Evolutionary conservation across 2,329 filamentous ascomycete genomes (phyloP), one percentile per base, ranked within the genome.

Genomic region (Sordariomycetes sp.): DNA sequence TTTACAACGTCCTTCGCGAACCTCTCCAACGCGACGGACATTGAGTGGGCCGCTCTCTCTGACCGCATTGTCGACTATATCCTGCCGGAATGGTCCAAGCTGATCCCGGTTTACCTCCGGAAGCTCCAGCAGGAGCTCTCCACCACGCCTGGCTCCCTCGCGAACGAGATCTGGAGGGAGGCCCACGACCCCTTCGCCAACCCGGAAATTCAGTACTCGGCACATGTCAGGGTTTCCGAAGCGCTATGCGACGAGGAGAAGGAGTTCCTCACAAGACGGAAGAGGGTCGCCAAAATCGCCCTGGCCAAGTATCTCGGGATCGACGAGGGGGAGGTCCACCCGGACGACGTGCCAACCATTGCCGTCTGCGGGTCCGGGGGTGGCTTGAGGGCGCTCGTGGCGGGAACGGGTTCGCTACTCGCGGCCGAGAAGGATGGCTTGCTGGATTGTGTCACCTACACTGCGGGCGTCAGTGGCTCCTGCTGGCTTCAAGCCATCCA

Each of bases 351-450:
- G 7, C 94, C 94, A 1, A 85, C 86, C 2, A 97, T 99, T 68
- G 93, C 93, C 46, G 87, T 97, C 76, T 96, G 93, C 65, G 92
- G 92, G 10, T 97, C 93, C 1, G 94, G 94, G 11, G 94, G 94
- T 59, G 94, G 94, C 0, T 73, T 99, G 53, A 81, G 94, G 55
- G 94, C 94, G 1, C 80, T 99, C 43, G 90, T 97, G 20, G 92
- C 94, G 1, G 92, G 93, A 3, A 59, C 91, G 0, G 92, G 93
- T 0, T 97, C 92, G 0, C 86, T 95, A 61, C 77, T 94, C 11
- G 92, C 91, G 3, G 81, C 90, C 0, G 84, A 90, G 60, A 88
- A 97, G 68, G 88, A 89, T 59, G 94, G 94, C 0, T 76, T 99
- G 0, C 95, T 96, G 69, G 92, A 97, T 71, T 97, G 94, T 68